Evolutionary conservation across 116 monocot genomes (phyloP), one percentile per base, ranked within the genome.

Genomic region (Posidonia oceanica): DNA sequence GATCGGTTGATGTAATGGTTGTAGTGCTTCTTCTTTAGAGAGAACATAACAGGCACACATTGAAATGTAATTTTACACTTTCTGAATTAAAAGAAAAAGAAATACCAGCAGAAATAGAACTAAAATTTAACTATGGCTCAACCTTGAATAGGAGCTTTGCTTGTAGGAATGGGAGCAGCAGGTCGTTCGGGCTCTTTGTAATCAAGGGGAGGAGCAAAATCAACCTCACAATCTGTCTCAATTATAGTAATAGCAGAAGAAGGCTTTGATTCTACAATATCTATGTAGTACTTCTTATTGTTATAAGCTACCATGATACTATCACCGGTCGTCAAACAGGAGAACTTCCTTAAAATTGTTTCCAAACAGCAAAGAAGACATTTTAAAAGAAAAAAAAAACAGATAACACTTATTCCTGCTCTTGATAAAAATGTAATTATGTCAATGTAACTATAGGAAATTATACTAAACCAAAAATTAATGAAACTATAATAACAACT

Each of bases 221-320:
- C 92, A 5, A 97, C 92, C 80, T 97, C 96, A 80, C 92, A 91
- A 56, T 97, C 96, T 7, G 92, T 97, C 72, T 97, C 92, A 70
- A 89, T 92, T 18, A 97, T 97, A 71, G 89, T 89, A 17, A 97
- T 78, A 37, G 89, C 97, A 71, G 80, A 72, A 73, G 81, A 73
- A 36, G 92, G 97, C 62, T 82, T 97, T 71, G 92, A 85, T 78
- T 97, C 97, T 17, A 97, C 79, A 52, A 97, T 89, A 77, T 92
- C 92, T 39, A 97, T 89, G 71, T 89, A 92, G 74, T 92, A 97
- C 54, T 92, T 88, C 73, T 87, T 97, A 76, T 87, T 87, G 38
- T 91, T 91, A 77, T 91, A 97, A 17, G 88, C 80, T 18, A 97
- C 87, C 91, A 97, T 88, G 78, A 97, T 87, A 44, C 89, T 92